A percentile compares a stretch with the other conserved stretches of the same genome.
Conservation (phyloP, 2,329 filamentous ascomycete species). For the Zopfia rhizophila region DNA sequence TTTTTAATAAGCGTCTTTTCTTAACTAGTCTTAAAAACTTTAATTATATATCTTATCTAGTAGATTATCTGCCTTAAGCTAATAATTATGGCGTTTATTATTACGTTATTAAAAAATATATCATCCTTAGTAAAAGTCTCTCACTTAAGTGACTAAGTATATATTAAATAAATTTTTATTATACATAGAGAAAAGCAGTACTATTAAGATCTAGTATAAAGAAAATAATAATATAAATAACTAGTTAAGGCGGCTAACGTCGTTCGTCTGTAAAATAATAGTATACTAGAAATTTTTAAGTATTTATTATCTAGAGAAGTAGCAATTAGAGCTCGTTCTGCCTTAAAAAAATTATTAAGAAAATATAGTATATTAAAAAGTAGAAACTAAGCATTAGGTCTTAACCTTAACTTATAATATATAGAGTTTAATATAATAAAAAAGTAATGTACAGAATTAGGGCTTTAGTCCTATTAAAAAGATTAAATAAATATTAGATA, state of each 20-base stretch:
- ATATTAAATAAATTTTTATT: conserved; percentile 1
- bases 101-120: conserved; percentile 1
- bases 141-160: not conserved
- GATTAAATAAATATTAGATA: not conserved
- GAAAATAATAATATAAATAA: not conserved
- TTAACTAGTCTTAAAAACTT: conserved; percentile 2
- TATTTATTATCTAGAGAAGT: conserved; percentile 1
- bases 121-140: conserved; percentile 3
- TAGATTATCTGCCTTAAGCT: conserved; percentile 6
- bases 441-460: not conserved
- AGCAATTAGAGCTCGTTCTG: conserved; percentile 1
- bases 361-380: conserved; percentile 6
- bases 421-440: conserved; percentile 1
- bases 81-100: conserved; percentile 1
- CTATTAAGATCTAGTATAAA: not conserved
- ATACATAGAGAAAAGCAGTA: not conserved
- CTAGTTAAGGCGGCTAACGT: not conserved
- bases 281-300: conserved; percentile 2
- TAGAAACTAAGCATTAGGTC: conserved; percentile 4
- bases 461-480: not conserved
- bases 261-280: not conserved
- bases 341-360: no score
- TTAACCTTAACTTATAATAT: conserved; percentile 1
- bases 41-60: conserved; percentile 2
- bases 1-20: not conserved